Percentiles rank a stretch among this genome's conserved stretches.
These are phyloP conservation scores for Phyllosticta citribraziliensis DNA, from an alignment of 2,329 filamentous ascomycete species.

Conservation along the genomic window DNA sequence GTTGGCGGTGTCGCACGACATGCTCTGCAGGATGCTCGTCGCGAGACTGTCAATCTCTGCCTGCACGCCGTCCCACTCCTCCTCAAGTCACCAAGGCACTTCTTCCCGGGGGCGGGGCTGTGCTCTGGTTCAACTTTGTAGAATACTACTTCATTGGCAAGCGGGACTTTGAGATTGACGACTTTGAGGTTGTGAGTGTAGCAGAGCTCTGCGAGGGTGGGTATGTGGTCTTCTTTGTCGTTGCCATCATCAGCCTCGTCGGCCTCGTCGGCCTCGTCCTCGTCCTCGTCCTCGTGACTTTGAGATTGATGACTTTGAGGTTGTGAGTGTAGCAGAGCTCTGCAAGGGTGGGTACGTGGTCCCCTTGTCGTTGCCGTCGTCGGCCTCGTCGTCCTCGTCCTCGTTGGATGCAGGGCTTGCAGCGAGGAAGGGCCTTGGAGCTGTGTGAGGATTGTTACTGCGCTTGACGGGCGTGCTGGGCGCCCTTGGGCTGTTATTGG, in stretches of 20 bases:
- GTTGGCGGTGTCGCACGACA: not conserved
- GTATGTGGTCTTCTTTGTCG: conserved; percentile 9
- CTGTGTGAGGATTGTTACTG: conserved; percentile 14
- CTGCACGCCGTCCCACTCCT: conserved; percentile 19
- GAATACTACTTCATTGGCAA: not conserved
- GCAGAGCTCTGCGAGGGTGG: too few relatives aligned
- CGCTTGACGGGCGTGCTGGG: too few relatives aligned
- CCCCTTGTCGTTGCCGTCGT: conserved; percentile 13
- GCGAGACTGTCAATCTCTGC: conserved; percentile 19
- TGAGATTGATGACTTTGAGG: too few relatives aligned
- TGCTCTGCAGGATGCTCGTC: not conserved
- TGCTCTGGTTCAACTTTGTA: too few relatives aligned
- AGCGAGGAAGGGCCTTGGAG: conserved; percentile 15
- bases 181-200: too few relatives aligned
- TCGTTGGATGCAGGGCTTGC: conserved; percentile 18
- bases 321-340: too few relatives aligned
- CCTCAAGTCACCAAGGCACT: conserved; percentile 17
- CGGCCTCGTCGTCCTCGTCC: conserved; percentile 13
- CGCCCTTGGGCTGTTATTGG: too few relatives aligned
- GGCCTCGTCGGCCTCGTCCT: too few relatives aligned
- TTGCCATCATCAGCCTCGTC: too few relatives aligned
- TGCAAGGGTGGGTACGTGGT: not conserved
- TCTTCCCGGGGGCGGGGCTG: too few relatives aligned
- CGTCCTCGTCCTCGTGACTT: too few relatives aligned
- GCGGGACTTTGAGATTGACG: not conserved